Evolutionary conservation across 345 rosid genomes (phyloP), one percentile per base, ranked within the genome.

Genomic region (Raphanus sativus): DNA sequence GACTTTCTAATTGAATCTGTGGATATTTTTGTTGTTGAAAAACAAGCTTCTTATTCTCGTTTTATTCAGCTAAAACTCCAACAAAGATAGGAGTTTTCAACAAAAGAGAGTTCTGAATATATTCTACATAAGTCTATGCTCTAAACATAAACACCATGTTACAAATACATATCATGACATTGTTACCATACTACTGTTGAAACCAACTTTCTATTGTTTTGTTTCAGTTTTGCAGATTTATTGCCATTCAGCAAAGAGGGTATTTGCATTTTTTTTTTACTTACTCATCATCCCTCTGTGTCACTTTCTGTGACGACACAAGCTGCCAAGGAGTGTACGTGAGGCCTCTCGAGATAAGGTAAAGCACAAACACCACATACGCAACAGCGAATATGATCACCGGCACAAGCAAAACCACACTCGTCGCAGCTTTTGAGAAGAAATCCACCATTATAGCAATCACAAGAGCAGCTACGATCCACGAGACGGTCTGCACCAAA

Each of bases 381-480:
- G 86, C 90, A 8, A 75, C 66, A 0, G 91, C 90, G 55, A 88
- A 81, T 26, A 67, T 81, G 28, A 69, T 76, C 61, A 92, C 79
- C 0, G 56, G 69, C 12, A 70, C 74, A 0, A 90, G 69, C 15
- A 87, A 67, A 16, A 66, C n/a, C 38, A 85, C 64, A 25, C 87
- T 86, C 10, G 45, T 78, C 36, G 85, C 97, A 76, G 90, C 98
- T 11, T 67, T 69, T 61, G 87, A 82, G 87, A 92, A 92, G 83
- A 92, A 91, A 59, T 95, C 96, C 42, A 88, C 45, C 81, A 95
- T 73, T 79, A 95, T 95, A 26, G 91, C 81, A 0, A 95, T 95
- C 86, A 95, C 98, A 50, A 92, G 81, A 3, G 52, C 88, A 45
- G 97, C 96, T 67, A 95, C 99, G 0, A 91, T 78, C 99, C 99